phyloP scores from a whole-genome alignment of 106 monocot genomes.

The Allium fistulosum region DNA sequence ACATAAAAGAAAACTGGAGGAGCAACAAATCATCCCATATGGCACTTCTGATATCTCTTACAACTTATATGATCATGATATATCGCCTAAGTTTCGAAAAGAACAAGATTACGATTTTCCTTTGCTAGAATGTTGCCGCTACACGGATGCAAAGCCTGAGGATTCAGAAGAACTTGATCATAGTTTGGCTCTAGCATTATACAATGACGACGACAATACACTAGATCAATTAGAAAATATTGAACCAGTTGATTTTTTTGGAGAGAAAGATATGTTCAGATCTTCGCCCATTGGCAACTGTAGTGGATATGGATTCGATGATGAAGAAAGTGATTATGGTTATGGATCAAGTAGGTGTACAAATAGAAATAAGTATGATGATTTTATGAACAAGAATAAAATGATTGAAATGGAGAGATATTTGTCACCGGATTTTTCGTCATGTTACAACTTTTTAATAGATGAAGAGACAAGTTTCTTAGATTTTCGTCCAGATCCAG shows the following conservation, averaged over 20 bases:
- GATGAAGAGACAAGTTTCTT: too few relatives aligned
- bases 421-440: conserved; percentile 1
- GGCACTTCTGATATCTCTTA: background rate
- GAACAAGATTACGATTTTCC: background rate
- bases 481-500: too few relatives aligned
- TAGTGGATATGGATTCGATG: background rate
- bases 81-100: background rate
- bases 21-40: conserved; percentile 4
- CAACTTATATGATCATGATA: background rate
- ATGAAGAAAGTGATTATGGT: background rate
- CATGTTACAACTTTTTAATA: too few relatives aligned
- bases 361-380: background rate
- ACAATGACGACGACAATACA: background rate
- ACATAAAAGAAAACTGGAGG: background rate
- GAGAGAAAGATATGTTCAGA: background rate
- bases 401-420: background rate
- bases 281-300: background rate
- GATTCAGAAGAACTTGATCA: background rate
- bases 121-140: conserved; percentile 2
- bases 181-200: background rate
- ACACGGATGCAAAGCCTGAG: background rate
- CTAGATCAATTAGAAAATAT: background rate
- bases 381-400: background rate
- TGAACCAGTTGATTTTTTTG: background rate
- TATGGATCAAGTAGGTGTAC: background rate